Base-by-base conservation (phyloP, 805 yeast genomes). In the Cyberlindnera veronae region DNA sequence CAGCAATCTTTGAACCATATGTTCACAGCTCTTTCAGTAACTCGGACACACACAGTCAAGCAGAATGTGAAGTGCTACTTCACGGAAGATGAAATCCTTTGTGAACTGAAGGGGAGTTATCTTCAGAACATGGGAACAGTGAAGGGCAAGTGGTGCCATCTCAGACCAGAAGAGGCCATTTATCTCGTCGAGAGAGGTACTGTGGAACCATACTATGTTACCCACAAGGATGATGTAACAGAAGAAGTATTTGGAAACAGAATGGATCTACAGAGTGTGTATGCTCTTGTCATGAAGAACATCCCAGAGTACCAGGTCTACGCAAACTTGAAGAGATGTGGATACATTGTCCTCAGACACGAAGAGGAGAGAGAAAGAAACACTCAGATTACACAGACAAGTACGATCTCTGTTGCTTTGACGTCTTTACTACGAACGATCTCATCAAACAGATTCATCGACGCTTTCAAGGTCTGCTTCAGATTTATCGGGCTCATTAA, bases 101-200 rank as follows among this genome's bases (percentile, higher is more conserved):
- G 45, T 61, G 26, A 65, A n/a, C 80, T 89, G 0, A 75, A 71
- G 45, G 97, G 97, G 0, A 78, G 79, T 28, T 85, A 77, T 53
- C 72, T 87, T 51, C 78, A 77, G 45, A 81, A 84, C 22, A 72
- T 85, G 65, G 98, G 98, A 0, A 60, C 55, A 27, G 70, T 77
- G 43, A 59, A 62, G 13, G 53, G 65, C 3, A 76, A 75, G 2
- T 62, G 69, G 4, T 63, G 77, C 36, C 72, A 74, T 69, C 64
- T 90, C 27, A 66, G 62, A 17, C 74, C 76, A 14, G 78, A 85
- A 42, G 98, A 90, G 52, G 72, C 81, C 7, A 64, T 88, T 1
- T 90, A 89, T 58, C 63, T 90, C 40, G 75, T 81, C 2, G 96
- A 90, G 57, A 67, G 98, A 55, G 97, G 97, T 2, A 70, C 81